phyloP scores from a whole-genome alignment of 257 asterid genomes.

The Solanum pimpinellifolium region DNA sequence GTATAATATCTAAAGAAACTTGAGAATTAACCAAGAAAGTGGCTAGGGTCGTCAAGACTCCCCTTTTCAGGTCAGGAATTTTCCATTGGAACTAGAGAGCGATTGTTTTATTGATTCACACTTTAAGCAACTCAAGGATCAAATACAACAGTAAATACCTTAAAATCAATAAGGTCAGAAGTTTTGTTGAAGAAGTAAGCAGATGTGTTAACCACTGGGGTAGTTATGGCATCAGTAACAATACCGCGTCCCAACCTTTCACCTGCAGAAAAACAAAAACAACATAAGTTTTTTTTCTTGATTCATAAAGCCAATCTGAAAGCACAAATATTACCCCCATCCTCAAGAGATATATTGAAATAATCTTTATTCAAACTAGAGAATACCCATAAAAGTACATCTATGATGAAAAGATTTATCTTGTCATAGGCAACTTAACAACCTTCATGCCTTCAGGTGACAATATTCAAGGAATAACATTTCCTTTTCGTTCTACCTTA shows the following conservation, averaged over 20 bases:
- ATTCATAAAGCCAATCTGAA: not conserved
- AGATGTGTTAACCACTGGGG: slow-evolving; percentile 89
- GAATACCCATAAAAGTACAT: not conserved
- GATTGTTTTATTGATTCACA: not conserved
- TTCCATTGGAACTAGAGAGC: not conserved
- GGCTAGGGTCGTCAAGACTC: not conserved
- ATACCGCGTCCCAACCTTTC: slow-evolving; percentile 86
- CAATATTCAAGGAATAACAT: not conserved
- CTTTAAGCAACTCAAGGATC: not conserved
- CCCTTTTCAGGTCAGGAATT: not conserved
- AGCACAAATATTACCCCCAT: not conserved
- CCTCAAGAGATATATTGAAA: not conserved
- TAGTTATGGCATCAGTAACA: slow-evolving; percentile 80
- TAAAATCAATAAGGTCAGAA: slow-evolving; percentile 79
- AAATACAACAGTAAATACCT: slow-evolving; percentile 33
- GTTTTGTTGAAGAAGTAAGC: slow-evolving; percentile 91
- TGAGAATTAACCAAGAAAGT: not conserved
- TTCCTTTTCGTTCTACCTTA: not conserved
- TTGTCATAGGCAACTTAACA: not conserved
- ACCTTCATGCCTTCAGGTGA: not conserved
- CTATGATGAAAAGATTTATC: not conserved
- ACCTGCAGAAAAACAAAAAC: slow-evolving; percentile 41
- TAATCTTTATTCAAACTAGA: not conserved
- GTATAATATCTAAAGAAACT: not conserved
- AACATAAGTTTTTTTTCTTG: not conserved